A percentile compares a stretch with the other conserved stretches of the same genome.
Conservation (phyloP, 768 basidiomycete genomes). For the Leccinellum rugosiceps region DNA sequence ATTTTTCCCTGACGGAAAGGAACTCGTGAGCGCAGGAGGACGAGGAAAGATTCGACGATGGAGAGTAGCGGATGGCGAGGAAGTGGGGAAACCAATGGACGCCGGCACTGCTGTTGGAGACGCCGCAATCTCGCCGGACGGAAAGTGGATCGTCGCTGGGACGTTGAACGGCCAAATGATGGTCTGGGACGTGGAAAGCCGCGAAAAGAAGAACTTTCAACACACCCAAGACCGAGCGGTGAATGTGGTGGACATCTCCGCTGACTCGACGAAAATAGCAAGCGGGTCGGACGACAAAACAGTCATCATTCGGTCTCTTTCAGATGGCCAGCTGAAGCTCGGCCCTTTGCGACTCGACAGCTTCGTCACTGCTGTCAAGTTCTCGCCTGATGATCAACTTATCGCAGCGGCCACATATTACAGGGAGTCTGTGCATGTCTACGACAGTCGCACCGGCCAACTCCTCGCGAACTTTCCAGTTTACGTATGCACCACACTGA, state of each 20-base stretch:
- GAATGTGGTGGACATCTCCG: neutral
- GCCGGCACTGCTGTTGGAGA: neutral
- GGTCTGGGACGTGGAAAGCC: neutral
- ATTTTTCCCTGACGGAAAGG: neutral
- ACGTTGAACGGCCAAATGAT: neutral
- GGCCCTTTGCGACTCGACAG: neutral
- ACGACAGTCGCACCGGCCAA: neutral
- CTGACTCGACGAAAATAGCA: neutral
- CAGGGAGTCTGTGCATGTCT: neutral
- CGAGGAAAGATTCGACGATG: neutral
- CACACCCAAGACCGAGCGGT: neutral
- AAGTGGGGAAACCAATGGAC: neutral
- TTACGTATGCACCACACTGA: neutral
- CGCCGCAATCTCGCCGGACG: neutral
- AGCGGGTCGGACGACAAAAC: neutral
- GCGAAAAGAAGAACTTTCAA: neutral
- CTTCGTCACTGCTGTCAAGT: neutral
- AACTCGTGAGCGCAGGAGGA: neutral
- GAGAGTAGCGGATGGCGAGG: neutral
- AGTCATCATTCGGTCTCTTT: neutral
- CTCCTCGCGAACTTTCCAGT: neutral
- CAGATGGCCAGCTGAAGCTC: neutral
- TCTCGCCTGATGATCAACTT: neutral
- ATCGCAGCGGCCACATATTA: neutral
- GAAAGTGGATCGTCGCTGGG: neutral